phyloP scores from a whole-genome alignment of 345 rosid genomes.

The Pistacia integerrima region DNA sequence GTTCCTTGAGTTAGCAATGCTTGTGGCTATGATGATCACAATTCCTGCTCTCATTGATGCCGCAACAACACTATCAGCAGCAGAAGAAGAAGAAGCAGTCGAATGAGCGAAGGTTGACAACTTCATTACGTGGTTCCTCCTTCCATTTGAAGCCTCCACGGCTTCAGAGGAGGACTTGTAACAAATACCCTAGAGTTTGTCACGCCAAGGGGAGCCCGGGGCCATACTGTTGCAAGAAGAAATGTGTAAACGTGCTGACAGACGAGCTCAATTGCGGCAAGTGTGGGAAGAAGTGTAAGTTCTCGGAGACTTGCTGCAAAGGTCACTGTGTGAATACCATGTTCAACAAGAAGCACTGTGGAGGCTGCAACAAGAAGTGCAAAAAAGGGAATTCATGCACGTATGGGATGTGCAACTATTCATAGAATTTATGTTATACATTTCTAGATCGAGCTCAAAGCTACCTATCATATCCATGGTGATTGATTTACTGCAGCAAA shows the following conservation, averaged over 20 bases:
- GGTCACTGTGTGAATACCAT: slow-evolving; percentile 62
- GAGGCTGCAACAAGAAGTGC: slow-evolving; percentile 63
- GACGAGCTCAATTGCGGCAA: slow-evolving; percentile 50
- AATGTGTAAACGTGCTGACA: slow-evolving; percentile 46
- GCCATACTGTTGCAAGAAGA: slow-evolving; percentile 58
- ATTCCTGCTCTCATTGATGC: slow-evolving; percentile 1
- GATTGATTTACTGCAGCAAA: background rate
- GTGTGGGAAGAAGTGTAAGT: slow-evolving; percentile 60
- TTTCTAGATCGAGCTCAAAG: background rate
- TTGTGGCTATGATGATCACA: slow-evolving; percentile 14
- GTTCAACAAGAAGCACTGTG: slow-evolving; percentile 54
- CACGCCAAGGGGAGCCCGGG: slow-evolving; percentile 53
- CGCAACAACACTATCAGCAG: background rate
- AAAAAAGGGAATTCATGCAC: slow-evolving; percentile 48
- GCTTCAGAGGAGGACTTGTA: slow-evolving; percentile 32
- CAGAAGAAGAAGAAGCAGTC: background rate
- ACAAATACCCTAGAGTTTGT: slow-evolving; percentile 49
- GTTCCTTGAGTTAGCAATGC: slow-evolving; percentile 9
- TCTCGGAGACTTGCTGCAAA: slow-evolving; percentile 53
- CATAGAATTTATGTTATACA: slow-evolving; percentile 19
- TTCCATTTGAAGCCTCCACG: background rate
- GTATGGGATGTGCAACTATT: slow-evolving; percentile 66
- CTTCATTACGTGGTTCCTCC: slow-evolving; percentile 20
- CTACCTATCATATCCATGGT: no score
- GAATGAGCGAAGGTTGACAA: background rate